These are phyloP conservation scores for Cryptosporidium tyzzeri DNA, from an alignment of 169 alveolate genomes.

Conservation along the genomic window DNA sequence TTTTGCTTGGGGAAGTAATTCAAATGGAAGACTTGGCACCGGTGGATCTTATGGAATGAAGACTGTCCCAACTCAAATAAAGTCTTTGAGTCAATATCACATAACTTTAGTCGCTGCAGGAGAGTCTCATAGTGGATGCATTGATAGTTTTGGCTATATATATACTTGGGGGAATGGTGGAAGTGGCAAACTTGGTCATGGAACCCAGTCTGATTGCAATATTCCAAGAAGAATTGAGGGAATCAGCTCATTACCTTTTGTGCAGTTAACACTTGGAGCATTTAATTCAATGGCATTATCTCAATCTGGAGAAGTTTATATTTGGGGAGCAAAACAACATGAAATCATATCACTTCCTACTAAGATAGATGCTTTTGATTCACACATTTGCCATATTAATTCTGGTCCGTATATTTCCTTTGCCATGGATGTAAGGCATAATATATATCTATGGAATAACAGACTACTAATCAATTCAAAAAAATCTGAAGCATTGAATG, in stretches of 20 bases:
- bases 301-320: constrained; percentile 59
- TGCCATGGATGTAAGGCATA: constrained; percentile 55
- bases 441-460: constrained; percentile 45
- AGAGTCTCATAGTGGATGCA: constrained; percentile 88
- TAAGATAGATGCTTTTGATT: constrained; percentile 28
- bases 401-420: constrained; percentile 58
- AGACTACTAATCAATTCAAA: constrained; percentile 15
- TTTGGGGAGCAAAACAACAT: constrained; percentile 66
- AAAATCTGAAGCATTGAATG: neutral
- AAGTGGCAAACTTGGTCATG: constrained; percentile 87
- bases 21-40: constrained; percentile 50
- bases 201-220: constrained; percentile 27
- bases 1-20: constrained; percentile 59
- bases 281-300: constrained; percentile 49
- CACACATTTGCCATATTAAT: constrained; percentile 36
- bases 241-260: constrained; percentile 41
- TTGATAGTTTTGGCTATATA: constrained; percentile 85
- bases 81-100: constrained; percentile 39
- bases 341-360: constrained; percentile 33
- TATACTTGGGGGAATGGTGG: constrained; percentile 90
- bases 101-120: constrained; percentile 84
- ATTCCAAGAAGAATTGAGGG: constrained; percentile 58
- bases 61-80: constrained; percentile 14
- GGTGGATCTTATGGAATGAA: constrained; percentile 56
- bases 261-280: constrained; percentile 50